Conservation (phyloP, 805 yeast species). For the Nakazawaea ishiwadae region DNA sequence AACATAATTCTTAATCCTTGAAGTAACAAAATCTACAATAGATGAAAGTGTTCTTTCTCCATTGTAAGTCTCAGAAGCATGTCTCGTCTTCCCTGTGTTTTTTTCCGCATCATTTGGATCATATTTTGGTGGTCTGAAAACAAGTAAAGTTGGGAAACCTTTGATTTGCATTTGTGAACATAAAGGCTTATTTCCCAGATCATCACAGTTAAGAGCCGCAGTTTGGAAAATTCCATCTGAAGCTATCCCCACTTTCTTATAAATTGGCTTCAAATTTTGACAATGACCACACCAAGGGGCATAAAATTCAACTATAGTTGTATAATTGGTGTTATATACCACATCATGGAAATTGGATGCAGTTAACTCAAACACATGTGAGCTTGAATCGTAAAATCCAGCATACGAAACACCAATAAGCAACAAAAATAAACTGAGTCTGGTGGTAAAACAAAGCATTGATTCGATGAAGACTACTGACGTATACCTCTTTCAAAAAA, state of each 20-base stretch:
- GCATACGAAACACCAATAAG: not conserved
- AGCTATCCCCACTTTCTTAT: constrained; percentile 55
- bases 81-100: constrained; percentile 24
- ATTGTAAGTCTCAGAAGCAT: constrained; percentile 51
- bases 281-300: constrained; percentile 99
- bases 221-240: constrained; percentile 56
- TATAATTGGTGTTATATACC: constrained; percentile 66
- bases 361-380: constrained; percentile 51
- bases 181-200: constrained; percentile 55
- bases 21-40: constrained; percentile 48
- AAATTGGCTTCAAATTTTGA: constrained; percentile 60
- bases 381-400: constrained; percentile 35
- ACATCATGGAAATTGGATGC: constrained; percentile 59
- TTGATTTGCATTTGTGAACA: constrained; percentile 62
- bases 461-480: no score
- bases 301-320: constrained; percentile 81
- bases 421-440: not conserved
- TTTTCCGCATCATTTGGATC: constrained; percentile 14
- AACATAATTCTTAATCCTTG: constrained; percentile 63
- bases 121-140: constrained; percentile 77
- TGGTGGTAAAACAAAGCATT: not conserved
- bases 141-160: constrained; percentile 83
- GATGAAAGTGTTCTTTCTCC: constrained; percentile 58
- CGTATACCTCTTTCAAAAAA: no score
- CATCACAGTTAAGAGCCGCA: constrained; percentile 86